These are phyloP conservation scores for Buxus sempervirens DNA, from an alignment of 164 flowering plant species.

Conservation along the genomic window DNA sequence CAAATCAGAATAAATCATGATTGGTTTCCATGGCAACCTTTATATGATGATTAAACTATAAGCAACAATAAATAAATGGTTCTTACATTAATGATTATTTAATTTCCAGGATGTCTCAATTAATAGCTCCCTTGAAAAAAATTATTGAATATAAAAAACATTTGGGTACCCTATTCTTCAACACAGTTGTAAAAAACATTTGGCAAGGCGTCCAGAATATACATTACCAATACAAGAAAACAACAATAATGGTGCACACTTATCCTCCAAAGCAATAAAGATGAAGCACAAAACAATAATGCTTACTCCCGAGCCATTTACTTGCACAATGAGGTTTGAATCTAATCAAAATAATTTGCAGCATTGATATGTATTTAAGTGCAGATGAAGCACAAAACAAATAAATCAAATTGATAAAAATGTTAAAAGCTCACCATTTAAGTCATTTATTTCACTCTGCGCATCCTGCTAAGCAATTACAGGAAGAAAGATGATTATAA, in stretches of 20 bases:
- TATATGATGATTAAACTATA: too few relatives aligned
- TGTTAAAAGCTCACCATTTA: conserved; percentile 49
- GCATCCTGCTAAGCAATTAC: conserved; percentile 56
- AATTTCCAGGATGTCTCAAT: too few relatives aligned
- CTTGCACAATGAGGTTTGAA: conserved; percentile 39
- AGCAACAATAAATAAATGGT: too few relatives aligned
- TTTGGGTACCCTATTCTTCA: too few relatives aligned
- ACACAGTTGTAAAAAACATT: too few relatives aligned
- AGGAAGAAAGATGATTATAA: not conserved
- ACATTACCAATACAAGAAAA: too few relatives aligned
- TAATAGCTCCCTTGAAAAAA: too few relatives aligned
- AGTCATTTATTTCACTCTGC: conserved; percentile 83
- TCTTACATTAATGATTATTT: too few relatives aligned
- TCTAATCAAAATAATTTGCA: not conserved
- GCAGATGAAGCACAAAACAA: not conserved
- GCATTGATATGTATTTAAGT: not conserved
- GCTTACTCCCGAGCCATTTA: conserved; percentile 97
- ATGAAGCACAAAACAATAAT: conserved; percentile 14
- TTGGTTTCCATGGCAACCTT: too few relatives aligned
- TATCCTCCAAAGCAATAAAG: not conserved
- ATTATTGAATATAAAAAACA: too few relatives aligned
- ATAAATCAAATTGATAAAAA: not conserved
- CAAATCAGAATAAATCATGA: too few relatives aligned
- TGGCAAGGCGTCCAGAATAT: too few relatives aligned
- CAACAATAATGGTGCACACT: not conserved